These are phyloP conservation scores for Venturia asperata DNA, from an alignment of 2,329 filamentous ascomycete genomes.

Conservation along the genomic window DNA sequence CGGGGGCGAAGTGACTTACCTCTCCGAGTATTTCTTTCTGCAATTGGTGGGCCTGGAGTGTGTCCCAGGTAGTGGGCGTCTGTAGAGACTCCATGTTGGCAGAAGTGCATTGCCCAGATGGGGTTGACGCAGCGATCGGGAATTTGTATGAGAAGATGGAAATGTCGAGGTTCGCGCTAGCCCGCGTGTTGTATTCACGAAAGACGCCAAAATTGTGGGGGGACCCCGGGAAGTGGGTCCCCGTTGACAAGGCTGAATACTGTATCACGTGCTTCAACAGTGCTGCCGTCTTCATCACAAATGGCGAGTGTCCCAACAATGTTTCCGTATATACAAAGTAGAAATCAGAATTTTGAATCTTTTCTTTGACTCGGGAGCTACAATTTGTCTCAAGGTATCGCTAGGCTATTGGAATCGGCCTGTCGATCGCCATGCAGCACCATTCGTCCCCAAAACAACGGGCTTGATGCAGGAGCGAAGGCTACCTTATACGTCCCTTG, in stretches of 20 bases:
- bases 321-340: no score
- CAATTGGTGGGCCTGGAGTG: background rate
- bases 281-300: background rate
- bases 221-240: background rate
- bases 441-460: no score
- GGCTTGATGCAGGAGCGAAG: no score
- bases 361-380: no score
- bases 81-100: slow-evolving; percentile 6
- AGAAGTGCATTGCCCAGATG: slow-evolving; percentile 2
- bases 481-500: no score
- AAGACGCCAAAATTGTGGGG: background rate
- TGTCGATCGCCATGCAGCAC: no score
- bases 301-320: background rate
- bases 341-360: no score
- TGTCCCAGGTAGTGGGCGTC: background rate
- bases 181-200: slow-evolving; percentile 3
- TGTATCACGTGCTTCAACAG: background rate
- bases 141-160: background rate
- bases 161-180: background rate
- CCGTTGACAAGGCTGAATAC: background rate
- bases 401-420: no score
- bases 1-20: slow-evolving; percentile 8
- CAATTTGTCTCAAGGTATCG: no score
- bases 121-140: background rate
- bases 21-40: slow-evolving; percentile 5